Percentiles rank a stretch among this genome's conserved stretches.
These are phyloP conservation scores for Hemileccinum impolitum DNA, from an alignment of 768 basidiomycete species.

Conservation along the genomic window DNA sequence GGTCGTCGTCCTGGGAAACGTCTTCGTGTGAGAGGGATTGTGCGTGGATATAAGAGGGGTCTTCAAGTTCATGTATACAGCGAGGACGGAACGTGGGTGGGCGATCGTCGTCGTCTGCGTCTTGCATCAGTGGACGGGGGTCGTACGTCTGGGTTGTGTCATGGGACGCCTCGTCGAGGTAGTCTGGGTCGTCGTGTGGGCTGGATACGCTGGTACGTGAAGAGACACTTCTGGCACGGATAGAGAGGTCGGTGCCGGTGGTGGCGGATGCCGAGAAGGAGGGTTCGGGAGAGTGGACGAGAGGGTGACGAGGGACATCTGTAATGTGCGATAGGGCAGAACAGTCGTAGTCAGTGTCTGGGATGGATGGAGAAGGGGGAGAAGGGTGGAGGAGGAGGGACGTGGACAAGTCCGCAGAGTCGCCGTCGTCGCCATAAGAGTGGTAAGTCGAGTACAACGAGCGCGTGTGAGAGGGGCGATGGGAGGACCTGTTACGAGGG, in stretches of 20 bases:
- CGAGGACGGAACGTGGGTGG: constrained; percentile 30
- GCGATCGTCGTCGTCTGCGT: constrained; percentile 28
- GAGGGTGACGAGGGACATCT: constrained; percentile 31
- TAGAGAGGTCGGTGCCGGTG: constrained; percentile 30
- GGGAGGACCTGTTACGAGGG: constrained; percentile 9
- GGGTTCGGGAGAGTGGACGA: constrained; percentile 29
- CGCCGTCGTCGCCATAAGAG: constrained; percentile 18
- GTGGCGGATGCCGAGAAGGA: constrained; percentile 35
- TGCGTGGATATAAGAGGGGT: constrained; percentile 27
- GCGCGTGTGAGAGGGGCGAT: constrained; percentile 1
- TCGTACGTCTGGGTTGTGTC: constrained; percentile 18
- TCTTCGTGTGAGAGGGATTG: constrained; percentile 3
- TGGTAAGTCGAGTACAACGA: constrained; percentile 20
- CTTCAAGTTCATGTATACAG: constrained; percentile 57
- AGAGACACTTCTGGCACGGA: constrained; percentile 27
- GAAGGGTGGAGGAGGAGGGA: constrained; percentile 27
- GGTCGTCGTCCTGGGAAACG: constrained; percentile 1
- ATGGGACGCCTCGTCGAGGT: constrained; percentile 11
- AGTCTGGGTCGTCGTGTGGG: constrained; percentile 6
- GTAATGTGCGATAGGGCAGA: constrained; percentile 25
- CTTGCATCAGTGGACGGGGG: constrained; percentile 26
- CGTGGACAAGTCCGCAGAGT: constrained; percentile 18
- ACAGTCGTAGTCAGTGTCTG: not conserved
- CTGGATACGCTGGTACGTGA: constrained; percentile 23
- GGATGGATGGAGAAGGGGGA: not conserved